phyloP scores from a whole-genome alignment of 1,284 basidiomycete species.

The Boletus semigastroideus region DNA sequence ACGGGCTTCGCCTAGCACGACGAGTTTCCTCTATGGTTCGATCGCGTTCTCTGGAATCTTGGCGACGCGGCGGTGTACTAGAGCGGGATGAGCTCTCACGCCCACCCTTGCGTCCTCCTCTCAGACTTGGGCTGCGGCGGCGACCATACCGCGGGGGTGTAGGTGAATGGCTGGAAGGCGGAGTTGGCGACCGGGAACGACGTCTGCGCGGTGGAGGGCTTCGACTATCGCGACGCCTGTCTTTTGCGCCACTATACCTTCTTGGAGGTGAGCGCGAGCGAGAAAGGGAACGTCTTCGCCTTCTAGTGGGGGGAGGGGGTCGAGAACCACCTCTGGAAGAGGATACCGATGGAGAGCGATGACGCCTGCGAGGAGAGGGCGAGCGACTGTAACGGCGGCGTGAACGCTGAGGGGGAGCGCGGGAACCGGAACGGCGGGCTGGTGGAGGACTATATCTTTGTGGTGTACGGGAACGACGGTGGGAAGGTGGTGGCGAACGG shows the following conservation, averaged over 20 bases:
- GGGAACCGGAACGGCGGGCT: conserved; percentile 29
- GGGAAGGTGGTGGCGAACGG: conserved; percentile 40
- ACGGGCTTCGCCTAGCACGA: conserved; percentile 25
- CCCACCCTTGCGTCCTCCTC: conserved; percentile 33
- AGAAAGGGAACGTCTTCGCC: conserved; percentile 40
- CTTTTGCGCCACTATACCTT: conserved; percentile 39
- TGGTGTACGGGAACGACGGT: conserved; percentile 37
- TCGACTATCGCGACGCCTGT: conserved; percentile 46
- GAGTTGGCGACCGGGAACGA: conserved; percentile 43
- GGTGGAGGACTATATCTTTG: conserved; percentile 20
- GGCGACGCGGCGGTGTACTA: conserved; percentile 27
- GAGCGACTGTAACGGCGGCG: conserved; percentile 31
- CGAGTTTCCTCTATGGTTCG: conserved; percentile 25
- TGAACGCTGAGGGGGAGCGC: conserved; percentile 28
- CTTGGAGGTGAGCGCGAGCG: conserved; percentile 45
- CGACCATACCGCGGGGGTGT: conserved; percentile 35
- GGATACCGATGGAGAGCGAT: conserved; percentile 38
- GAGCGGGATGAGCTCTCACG: conserved; percentile 29
- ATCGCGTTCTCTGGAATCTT: conserved; percentile 30
- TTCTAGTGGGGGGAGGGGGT: conserved; percentile 44
- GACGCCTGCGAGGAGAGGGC: conserved; percentile 36
- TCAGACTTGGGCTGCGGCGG: conserved; percentile 38
- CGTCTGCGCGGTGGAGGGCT: conserved; percentile 59
- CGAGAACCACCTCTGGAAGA: conserved; percentile 27
- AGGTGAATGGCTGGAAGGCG: conserved; percentile 42